These are phyloP conservation scores for Nannochloropsis granulata DNA, from an alignment of 108 stramenopile species.

Conservation along the genomic window DNA sequence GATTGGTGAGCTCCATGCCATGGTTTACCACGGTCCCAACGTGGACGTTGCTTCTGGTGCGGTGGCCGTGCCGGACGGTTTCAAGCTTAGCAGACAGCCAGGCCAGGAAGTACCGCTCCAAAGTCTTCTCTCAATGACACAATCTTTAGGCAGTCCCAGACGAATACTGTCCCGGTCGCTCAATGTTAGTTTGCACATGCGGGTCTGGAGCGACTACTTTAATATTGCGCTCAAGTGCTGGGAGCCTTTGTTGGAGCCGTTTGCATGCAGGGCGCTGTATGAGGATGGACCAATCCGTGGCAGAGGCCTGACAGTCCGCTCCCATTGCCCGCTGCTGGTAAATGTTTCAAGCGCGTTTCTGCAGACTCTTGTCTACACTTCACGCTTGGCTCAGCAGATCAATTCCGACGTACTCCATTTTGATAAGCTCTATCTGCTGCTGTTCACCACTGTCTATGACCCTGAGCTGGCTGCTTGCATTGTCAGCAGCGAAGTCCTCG, in stretches of 20 bases:
- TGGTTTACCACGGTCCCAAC: not conserved
- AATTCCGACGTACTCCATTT: not conserved
- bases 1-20: not conserved
- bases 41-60: not conserved
- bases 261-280: constrained; percentile 38
- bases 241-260: constrained; percentile 82
- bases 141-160: not conserved
- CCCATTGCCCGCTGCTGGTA: constrained; percentile 43
- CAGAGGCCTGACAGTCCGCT: constrained; percentile 47
- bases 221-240: constrained; percentile 78
- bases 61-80: not conserved
- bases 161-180: not conserved
- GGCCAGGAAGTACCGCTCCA: not conserved
- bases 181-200: not conserved
- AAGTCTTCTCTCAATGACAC: not conserved
- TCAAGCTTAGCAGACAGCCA: not conserved
- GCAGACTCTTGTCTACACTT: not conserved
- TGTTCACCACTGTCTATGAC: not conserved
- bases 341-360: not conserved
- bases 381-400: not conserved
- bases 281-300: constrained; percentile 50
- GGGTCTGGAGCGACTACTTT: constrained; percentile 79
- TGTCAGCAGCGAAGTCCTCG: not conserved
- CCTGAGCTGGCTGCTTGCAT: not conserved
- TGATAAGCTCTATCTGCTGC: not conserved